Base-by-base conservation (phyloP, 352 stramenopile genomes). In the Pythium sp. region DNA sequence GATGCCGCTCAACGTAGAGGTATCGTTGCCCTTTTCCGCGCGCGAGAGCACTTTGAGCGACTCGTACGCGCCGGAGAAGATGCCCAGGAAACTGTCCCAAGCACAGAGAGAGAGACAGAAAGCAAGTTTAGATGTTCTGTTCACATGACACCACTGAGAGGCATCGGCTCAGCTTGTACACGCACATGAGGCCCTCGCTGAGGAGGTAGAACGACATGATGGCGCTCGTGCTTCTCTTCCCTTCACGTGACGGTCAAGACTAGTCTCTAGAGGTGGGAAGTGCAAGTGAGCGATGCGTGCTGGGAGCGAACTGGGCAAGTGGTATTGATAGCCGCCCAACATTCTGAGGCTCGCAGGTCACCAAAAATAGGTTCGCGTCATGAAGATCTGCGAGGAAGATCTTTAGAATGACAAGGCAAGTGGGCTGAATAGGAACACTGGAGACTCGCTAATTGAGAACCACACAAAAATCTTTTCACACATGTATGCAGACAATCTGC, bases 131-230 rank as follows among this genome's bases (percentile, higher is more conserved):
- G 36, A 43, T 43, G 0, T 43, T 43, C 36, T 43, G 36, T 43
- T 18, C 36, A 14, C 11, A 43, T 43, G 36, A 43, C 36, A 43
- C 0, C 36, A 43, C 36, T 15, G 47, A 54, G 14, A 24, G 46
- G 18, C 43, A 68, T 22, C 54, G 57, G 22, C 22, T 3, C n/a
- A 54, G n/a, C n/a, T n/a, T n/a, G n/a, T n/a, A n/a, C 7, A 72
- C 79, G 63, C 71, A 92, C 84, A 79, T 84, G 67, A 92, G 77
- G 11, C 81, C 75, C 75, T 90, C 79, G 66, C 81, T 92, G 30
- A 92, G 66, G 24, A 92, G 73, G 67, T 90, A 92, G 69, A 92
- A 87, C 62, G 75, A 80, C 84, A 92, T 91, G 58, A 12, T 36
- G 61, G 6, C 30, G 14, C 11, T 43, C 11, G 36, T 18, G 11